Base-by-base conservation (phyloP, 1,284 basidiomycete species). In the Stygiomarasmius scandens region DNA sequence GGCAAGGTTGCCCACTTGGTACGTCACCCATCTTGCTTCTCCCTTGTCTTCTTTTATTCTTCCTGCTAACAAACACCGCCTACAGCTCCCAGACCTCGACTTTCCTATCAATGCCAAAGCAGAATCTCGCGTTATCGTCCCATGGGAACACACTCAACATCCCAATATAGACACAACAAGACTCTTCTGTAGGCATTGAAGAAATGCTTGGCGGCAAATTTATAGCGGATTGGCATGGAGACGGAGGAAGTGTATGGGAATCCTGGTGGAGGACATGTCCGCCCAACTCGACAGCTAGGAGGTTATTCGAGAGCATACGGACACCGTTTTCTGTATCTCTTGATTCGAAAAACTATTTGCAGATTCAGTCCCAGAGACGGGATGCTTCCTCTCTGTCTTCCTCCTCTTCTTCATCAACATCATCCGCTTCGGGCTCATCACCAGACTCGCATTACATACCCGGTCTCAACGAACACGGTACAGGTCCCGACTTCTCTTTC, bases 51-150 rank as follows among this genome's bases (percentile, higher is more conserved):
- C 29, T 32, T 32, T 12, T 32, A 32, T 32, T 32, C 12, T 12
- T 32, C 5, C n/a, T n/a, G n/a, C 12, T 32, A 5, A 32, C 29
- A 32, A 32, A 32, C n/a, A n/a, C n/a, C 29, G n/a, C 65, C 43
- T 58, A 64, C 45, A 94, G 83, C 81, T 97, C 2, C 94, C 94
- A 10, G 85, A 96, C 75, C 88, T 97, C 85, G 90, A 95, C 65
- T 89, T 97, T 64, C 86, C 95, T 0, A 86, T 97, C 74, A 97
- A 97, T 66, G 86, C 92, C 41, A 92, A 90, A 75, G 89, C 94
- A 1, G 95, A 98, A 74, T 93, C 94, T 12, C 89, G 95, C 20
- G 87, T 97, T 11, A 79, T 98, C 19, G 87, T 95, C 8, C 90
- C 93, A 47, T 96, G 92, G 93, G 93, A 92, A 69, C 85, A 90